A percentile compares a stretch with the other conserved stretches of the same genome.
phyloP scores from a whole-genome alignment of 164 flowering plant genomes.

The Liquidambar formosana region DNA sequence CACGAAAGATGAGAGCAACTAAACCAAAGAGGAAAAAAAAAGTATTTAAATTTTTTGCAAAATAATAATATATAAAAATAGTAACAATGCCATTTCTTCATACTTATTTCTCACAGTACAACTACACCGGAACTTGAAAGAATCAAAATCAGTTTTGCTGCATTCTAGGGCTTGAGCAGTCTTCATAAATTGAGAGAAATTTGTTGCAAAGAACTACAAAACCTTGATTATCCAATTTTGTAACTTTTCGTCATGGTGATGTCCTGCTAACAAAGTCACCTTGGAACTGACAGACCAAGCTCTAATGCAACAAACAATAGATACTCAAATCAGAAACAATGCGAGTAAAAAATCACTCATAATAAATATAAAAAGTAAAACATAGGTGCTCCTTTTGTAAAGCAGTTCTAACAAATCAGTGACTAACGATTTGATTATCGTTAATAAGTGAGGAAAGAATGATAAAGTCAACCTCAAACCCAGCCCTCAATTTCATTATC shows the following conservation, averaged over 20 bases:
- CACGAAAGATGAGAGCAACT: background rate
- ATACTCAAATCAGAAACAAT: constrained; percentile 20
- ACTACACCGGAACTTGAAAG: background rate
- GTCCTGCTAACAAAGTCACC: constrained; percentile 55
- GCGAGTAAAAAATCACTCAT: background rate
- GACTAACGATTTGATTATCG: background rate
- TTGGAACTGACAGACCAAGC: constrained; percentile 79
- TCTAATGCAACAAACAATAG: constrained; percentile 41
- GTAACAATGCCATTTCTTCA: background rate
- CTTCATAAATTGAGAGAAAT: background rate
- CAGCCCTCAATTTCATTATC: background rate
- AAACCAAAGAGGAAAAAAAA: background rate
- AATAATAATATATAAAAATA: background rate
- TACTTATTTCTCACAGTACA: constrained; percentile 7
- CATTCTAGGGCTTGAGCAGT: background rate
- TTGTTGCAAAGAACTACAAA: constrained; percentile 10
- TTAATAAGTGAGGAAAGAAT: background rate
- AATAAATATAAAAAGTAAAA: background rate
- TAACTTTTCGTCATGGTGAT: background rate
- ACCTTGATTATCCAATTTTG: constrained; percentile 12
- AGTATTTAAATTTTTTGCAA: background rate
- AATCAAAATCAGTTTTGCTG: constrained; percentile 11
- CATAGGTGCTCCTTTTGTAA: background rate
- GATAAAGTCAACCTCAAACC: background rate
- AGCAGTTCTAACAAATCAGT: background rate